Evolutionary conservation across 2,329 filamentous ascomycete genomes (phyloP).

Genomic region (Helotiales sp.): DNA sequence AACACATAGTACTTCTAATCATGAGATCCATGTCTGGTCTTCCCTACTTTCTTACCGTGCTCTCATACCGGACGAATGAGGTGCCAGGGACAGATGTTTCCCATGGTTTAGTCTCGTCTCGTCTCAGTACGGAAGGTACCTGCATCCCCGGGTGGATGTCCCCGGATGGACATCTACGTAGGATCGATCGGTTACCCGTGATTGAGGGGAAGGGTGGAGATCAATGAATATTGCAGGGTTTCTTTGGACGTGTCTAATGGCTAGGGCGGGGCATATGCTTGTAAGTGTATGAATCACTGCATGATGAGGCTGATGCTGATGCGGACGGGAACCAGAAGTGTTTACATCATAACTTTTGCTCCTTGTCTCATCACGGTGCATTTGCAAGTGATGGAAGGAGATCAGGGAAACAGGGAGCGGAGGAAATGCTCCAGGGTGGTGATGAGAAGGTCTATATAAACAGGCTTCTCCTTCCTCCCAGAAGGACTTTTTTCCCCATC

Average conservation of each 20-base stretch:
- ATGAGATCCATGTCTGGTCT: too few relatives aligned
- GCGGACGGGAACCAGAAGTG: neutral
- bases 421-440: neutral
- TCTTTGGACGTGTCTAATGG: too few relatives aligned
- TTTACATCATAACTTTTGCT: slow-evolving; percentile 3
- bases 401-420: neutral
- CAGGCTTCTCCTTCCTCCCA: neutral
- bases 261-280: neutral
- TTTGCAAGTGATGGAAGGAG: neutral
- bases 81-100: neutral
- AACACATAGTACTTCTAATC: too few relatives aligned
- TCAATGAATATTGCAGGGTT: neutral
- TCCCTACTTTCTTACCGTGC: neutral
- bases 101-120: neutral
- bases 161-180: neutral
- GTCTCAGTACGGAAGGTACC: neutral
- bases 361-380: neutral
- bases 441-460: neutral
- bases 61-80: neutral
- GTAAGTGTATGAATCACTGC: neutral
- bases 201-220: neutral
- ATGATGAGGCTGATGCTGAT: neutral
- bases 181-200: neutral
- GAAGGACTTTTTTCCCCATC: neutral
- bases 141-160: neutral